Base-by-base conservation (phyloP, 2,329 filamentous ascomycete species). In the Onygenales sp. region DNA sequence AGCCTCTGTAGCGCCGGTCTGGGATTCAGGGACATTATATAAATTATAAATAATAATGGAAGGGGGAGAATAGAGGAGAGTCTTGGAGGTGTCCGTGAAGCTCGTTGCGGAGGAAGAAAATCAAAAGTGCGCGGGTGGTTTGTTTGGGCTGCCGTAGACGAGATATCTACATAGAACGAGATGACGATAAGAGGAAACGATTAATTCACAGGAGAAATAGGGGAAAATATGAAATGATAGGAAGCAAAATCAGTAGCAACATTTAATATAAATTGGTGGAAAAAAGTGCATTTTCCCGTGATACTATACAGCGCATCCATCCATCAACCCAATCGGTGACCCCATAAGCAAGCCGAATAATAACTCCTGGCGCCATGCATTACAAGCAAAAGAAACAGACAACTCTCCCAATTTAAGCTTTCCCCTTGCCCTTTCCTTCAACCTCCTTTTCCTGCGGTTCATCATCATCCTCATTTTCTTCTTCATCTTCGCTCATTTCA, bases 401-500 rank as follows among this genome's bases (percentile, higher is more conserved):
- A 55, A 21, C 32, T 31, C 48, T 51, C 50, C 11, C 33, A 43
- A 42, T 54, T 57, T 57, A 68, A 42, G 61, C 65, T 41, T 59
- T 66, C 17, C 59, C 65, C 55, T 70, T 72, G 38, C 66, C 68
- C 57, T 73, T 72, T 31, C 59, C 61, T 52, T 66, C 63, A 7
- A 56, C 36, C 53, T 64, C 58, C 27, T 62, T 60, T 33, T 45
- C 52, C 11, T 54, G 47, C 14, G 61, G 57, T 11, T 52, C 46
- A 42, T 43, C 54, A 42, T 50, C 45, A 11, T 62, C 60, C 7
- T 64, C 65, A 31, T 70, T 66, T 8, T 65, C 68, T 11, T 73
- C 70, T 6, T 72, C 72, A 57, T 73, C 72, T 52, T 68, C 72
- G 64, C 72, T 71, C 44, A 72, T 70, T 50, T 75, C 72, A 21